These are phyloP conservation scores for Solanum stenotomum DNA, from an alignment of 257 asterid species.

Conservation along the genomic window DNA sequence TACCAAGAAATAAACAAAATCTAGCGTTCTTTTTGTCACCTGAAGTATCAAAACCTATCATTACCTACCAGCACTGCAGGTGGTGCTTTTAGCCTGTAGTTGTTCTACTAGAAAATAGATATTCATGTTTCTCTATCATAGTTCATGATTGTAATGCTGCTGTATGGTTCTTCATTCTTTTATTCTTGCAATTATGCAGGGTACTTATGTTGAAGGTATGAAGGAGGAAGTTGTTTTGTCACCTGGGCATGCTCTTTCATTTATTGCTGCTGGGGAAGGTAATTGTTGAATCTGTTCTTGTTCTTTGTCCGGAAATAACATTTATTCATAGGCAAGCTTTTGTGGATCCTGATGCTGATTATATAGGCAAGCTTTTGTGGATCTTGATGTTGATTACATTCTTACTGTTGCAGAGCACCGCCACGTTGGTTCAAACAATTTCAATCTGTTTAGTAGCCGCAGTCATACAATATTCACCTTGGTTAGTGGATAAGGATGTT, in stretches of 20 bases:
- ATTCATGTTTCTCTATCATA: not conserved
- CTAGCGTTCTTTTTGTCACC: not conserved
- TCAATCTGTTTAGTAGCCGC: conserved; percentile 97
- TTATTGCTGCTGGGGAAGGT: conserved; percentile 99
- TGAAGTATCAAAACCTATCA: not conserved
- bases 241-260: conserved; percentile 98
- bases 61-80: not conserved
- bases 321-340: not conserved
- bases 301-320: not conserved
- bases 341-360: not conserved
- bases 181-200: conserved; percentile 36
- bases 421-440: conserved; percentile 97
- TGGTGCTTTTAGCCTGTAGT: not conserved
- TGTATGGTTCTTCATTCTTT: not conserved
- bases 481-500: conserved; percentile 42
- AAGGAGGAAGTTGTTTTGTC: conserved; percentile 98
- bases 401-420: conserved; percentile 82
- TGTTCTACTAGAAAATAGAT: not conserved
- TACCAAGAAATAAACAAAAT: not conserved
- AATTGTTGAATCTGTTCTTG: conserved; percentile 1
- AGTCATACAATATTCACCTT: conserved; percentile 96
- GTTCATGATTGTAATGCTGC: not conserved
- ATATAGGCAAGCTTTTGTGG: not conserved
- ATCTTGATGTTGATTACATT: not conserved
- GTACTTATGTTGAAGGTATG: conserved; percentile 97